Percentiles rank a stretch among this genome's conserved stretches.
phyloP scores from a whole-genome alignment of 2,329 filamentous ascomycete genomes.

The Xylariaceae sp. region DNA sequence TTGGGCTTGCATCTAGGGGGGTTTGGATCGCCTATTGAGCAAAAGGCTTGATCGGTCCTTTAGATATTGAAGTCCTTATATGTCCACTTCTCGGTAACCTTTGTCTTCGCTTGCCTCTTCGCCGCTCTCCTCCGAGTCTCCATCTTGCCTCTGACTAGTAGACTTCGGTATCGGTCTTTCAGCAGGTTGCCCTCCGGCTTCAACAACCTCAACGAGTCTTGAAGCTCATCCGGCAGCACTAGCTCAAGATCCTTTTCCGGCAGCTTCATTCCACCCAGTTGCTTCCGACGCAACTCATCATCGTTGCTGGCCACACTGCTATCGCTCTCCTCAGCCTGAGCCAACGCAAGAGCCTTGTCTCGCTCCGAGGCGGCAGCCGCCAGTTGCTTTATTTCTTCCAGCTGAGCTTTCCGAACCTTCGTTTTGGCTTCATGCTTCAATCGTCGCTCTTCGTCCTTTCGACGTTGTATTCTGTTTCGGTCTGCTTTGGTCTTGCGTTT shows the following conservation, averaged over 20 bases:
- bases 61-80: conserved; percentile 84
- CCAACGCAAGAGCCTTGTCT: conserved; percentile 45
- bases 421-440: conserved; percentile 71
- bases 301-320: conserved; percentile 49
- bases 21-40: too few species aligned
- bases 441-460: conserved; percentile 80
- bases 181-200: conserved; percentile 96
- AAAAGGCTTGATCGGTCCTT: too few species aligned
- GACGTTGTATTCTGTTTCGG: conserved; percentile 80
- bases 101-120: conserved; percentile 75
- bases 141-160: conserved; percentile 84
- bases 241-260: conserved; percentile 79
- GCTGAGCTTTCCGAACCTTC: conserved; percentile 69
- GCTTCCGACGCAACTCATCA: conserved; percentile 61
- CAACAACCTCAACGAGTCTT: conserved; percentile 74
- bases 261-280: conserved; percentile 68
- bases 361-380: conserved; percentile 57
- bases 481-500: conserved; percentile 82
- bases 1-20: too few species aligned
- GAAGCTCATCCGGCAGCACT: conserved; percentile 75
- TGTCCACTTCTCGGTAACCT: conserved; percentile 91
- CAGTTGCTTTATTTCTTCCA: conserved; percentile 67
- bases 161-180: conserved; percentile 84
- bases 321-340: conserved; percentile 41
- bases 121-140: conserved; percentile 78